Evolutionary conservation across 371 early-diverging fungal species (phyloP), one percentile per base, ranked within the genome.

Genomic region (Capillidium rhysosporum): DNA sequence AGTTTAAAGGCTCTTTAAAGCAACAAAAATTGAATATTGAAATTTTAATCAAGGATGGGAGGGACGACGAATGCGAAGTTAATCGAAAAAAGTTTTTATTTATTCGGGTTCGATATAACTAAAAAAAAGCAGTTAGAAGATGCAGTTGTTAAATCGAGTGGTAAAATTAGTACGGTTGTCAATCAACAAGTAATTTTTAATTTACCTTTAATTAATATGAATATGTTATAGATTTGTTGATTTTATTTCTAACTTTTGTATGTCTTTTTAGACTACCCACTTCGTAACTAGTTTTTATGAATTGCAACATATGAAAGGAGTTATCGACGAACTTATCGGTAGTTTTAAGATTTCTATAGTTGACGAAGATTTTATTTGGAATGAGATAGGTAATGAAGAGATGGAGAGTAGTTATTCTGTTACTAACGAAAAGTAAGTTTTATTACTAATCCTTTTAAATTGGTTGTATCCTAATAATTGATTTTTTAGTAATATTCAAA

Each of bases 311-410:
- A 51, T 51, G 51, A 51, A 51, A 39, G 47, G 34, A 16, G 34
- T 34, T 34, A 51, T 51, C 9, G 51, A 51, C 38, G 51, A 51
- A 38, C 12, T 51, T 3, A 51, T 51, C 14, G 51, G 51, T 9
- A 38, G 24, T 18, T 16, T 18, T 2, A 51, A 29, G 10, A 34
- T 51, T 16, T 38, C 51, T n/a, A 51, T 51, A 10, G 38, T 51
- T 39, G 38, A 51, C 25, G 34, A 39, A 47, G 51, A 51, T 51
- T 51, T 34, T 51, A 51, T 51, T 31, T 51, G 51, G 51, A 51
- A 38, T 38, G 10, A 18, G 10, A 51, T 51, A 34, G 51, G 23
- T 29, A 38, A 31, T 9, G 28, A 38, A 10, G 30, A 34, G 38
- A 38, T 34, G 24, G 34, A 28, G 25, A 9, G 16, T 12, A 12